phyloP scores from a whole-genome alignment of 306 rosid species.

The Ammopiptanthus mongolicus region DNA sequence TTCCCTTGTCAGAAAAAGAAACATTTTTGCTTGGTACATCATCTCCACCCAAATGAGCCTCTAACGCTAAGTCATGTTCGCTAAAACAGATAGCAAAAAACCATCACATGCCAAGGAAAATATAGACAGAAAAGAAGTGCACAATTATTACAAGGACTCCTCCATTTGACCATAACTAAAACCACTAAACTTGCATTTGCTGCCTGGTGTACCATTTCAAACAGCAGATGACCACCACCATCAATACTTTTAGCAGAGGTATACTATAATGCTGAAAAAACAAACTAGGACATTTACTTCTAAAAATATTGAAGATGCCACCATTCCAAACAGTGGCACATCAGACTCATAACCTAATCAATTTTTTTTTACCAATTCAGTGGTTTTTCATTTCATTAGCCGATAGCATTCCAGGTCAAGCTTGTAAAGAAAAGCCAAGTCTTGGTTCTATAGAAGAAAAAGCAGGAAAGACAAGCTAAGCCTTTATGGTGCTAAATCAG shows the following conservation, averaged over 20 bases:
- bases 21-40: conserved; percentile 14
- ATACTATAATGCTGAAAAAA: not conserved
- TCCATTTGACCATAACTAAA: not conserved
- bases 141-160: not conserved
- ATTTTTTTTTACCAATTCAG: too few relatives aligned
- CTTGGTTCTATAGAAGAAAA: too few relatives aligned
- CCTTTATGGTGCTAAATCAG: too few relatives aligned
- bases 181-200: not conserved
- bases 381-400: too few relatives aligned
- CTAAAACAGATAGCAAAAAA: conserved; percentile 33
- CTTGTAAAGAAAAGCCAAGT: too few relatives aligned
- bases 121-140: not conserved
- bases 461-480: too few relatives aligned
- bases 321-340: not conserved
- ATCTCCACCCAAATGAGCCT: conserved; percentile 18
- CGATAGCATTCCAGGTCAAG: too few relatives aligned
- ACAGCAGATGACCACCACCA: not conserved
- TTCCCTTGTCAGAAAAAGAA: conserved; percentile 23
- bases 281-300: not conserved
- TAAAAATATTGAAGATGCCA: not conserved
- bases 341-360: not conserved
- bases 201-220: not conserved
- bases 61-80: conserved; percentile 33
- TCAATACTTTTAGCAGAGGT: not conserved
- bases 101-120: not conserved